Evolutionary conservation across 2,329 filamentous ascomycete species (phyloP).

Genomic region (Aspergillus spinulosporus): DNA sequence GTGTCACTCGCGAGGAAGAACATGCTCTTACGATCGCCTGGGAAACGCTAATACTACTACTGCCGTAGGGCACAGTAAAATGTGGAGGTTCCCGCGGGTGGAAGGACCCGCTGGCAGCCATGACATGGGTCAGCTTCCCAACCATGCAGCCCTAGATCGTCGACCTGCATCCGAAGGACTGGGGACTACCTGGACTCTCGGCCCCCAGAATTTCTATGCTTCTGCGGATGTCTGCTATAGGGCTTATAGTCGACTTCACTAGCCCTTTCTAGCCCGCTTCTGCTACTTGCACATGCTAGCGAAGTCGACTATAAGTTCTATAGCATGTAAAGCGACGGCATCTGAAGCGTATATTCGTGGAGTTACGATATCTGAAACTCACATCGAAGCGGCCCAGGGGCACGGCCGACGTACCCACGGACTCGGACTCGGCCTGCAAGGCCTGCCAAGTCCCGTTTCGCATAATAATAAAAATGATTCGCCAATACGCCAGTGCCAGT

Average conservation of each 20-base stretch:
- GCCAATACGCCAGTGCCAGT: not conserved
- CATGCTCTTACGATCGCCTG: slow-evolving; percentile 29
- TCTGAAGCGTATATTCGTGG: not conserved
- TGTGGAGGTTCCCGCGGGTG: not conserved
- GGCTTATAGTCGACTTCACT: slow-evolving; percentile 10
- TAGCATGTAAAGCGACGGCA: not conserved
- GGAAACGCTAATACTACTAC: not conserved
- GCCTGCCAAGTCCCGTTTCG: not conserved
- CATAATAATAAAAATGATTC: slow-evolving; percentile 1
- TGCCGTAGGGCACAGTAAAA: not conserved
- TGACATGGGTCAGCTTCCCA: not conserved
- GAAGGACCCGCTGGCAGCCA: not conserved
- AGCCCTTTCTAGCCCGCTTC: not conserved
- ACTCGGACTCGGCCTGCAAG: not conserved
- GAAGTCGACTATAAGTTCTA: not conserved
- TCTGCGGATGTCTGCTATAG: slow-evolving; percentile 6
- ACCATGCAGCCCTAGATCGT: not conserved
- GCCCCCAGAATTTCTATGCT: slow-evolving; percentile 24
- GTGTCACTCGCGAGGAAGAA: slow-evolving; percentile 22
- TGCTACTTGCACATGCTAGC: not conserved
- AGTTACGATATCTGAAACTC: not conserved
- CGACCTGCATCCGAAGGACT: not conserved
- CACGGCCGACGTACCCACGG: too few relatives aligned
- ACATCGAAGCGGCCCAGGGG: not conserved
- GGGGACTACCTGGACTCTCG: slow-evolving; percentile 21